These are phyloP conservation scores for Rhizodiscina lignyota DNA, from an alignment of 495 filamentous ascomycete species.

Conservation along the genomic window DNA sequence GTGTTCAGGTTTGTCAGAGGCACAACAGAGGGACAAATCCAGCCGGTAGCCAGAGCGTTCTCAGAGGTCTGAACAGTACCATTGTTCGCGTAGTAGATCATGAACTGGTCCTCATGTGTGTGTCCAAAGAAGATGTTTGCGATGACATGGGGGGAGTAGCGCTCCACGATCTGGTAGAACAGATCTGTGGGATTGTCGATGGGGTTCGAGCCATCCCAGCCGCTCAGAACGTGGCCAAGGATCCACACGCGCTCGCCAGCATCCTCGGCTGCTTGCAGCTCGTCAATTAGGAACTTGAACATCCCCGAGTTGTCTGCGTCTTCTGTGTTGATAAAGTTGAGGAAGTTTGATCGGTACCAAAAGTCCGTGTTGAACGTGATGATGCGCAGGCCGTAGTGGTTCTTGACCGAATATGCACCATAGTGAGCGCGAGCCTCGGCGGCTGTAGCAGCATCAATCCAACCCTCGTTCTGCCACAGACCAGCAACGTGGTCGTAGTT, in stretches of 20 bases:
- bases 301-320: constrained; percentile 22
- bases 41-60: constrained; percentile 18
- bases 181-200: constrained; percentile 20
- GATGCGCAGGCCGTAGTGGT: constrained; percentile 14
- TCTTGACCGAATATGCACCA: constrained; percentile 16
- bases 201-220: constrained; percentile 19
- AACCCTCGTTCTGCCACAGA: constrained; percentile 17
- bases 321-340: constrained; percentile 24
- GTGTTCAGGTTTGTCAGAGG: constrained; percentile 21
- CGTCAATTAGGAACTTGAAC: constrained; percentile 18
- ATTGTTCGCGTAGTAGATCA: constrained; percentile 23
- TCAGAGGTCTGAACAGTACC: constrained; percentile 13
- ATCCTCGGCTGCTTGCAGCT: constrained; percentile 22
- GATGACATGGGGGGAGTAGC: constrained; percentile 21
- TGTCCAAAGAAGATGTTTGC: constrained; percentile 22
- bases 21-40: constrained; percentile 21
- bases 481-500: constrained; percentile 17
- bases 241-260: constrained; percentile 24
- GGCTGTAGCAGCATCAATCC: constrained; percentile 11
- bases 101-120: constrained; percentile 21
- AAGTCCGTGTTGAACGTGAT: constrained; percentile 22
- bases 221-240: constrained; percentile 21
- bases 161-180: constrained; percentile 22
- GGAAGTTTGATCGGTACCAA: constrained; percentile 16
- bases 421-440: constrained; percentile 14